Conservation (phyloP, 768 basidiomycete genomes). For the Kwoniella botswanensis region DNA sequence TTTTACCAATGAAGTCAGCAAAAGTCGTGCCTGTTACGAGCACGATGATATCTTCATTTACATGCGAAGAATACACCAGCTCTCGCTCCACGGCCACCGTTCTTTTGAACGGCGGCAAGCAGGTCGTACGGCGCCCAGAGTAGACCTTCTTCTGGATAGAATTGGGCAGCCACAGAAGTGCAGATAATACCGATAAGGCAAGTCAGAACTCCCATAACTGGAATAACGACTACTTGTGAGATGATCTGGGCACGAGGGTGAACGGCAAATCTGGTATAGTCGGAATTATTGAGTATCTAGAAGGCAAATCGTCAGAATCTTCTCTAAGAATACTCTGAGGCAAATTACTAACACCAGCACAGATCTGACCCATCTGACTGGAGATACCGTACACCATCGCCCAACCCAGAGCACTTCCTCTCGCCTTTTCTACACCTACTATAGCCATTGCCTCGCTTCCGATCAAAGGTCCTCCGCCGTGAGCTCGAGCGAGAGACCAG, state of each 20-base stretch:
- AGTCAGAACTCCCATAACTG: slow-evolving; percentile 32
- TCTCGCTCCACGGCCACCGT: slow-evolving; percentile 43
- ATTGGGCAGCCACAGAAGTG: slow-evolving; percentile 46
- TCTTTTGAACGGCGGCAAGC: slow-evolving; percentile 32
- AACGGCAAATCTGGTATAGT: slow-evolving; percentile 47
- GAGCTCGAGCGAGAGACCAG: slow-evolving; percentile 36
- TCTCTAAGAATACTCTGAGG: neutral
- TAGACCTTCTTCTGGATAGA: slow-evolving; percentile 45
- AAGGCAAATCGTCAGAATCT: neutral
- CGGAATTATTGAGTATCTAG: slow-evolving; percentile 45
- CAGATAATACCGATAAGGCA: slow-evolving; percentile 50
- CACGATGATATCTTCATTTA: slow-evolving; percentile 3
- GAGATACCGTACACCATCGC: slow-evolving; percentile 45
- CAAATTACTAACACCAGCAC: slow-evolving; percentile 25
- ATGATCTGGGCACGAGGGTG: slow-evolving; percentile 40
- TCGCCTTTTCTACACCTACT: slow-evolving; percentile 30
- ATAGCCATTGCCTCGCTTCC: slow-evolving; percentile 20
- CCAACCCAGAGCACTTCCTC: slow-evolving; percentile 46
- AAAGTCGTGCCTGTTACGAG: too few relatives aligned
- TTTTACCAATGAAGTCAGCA: neutral
- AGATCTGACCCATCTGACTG: slow-evolving; percentile 36
- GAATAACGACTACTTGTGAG: slow-evolving; percentile 30
- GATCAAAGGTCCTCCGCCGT: slow-evolving; percentile 47
- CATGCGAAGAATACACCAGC: slow-evolving; percentile 55
- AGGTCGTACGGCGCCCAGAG: slow-evolving; percentile 46